Conservation (phyloP, 1,284 basidiomycete genomes). For the Heliocybe sulcata region DNA sequence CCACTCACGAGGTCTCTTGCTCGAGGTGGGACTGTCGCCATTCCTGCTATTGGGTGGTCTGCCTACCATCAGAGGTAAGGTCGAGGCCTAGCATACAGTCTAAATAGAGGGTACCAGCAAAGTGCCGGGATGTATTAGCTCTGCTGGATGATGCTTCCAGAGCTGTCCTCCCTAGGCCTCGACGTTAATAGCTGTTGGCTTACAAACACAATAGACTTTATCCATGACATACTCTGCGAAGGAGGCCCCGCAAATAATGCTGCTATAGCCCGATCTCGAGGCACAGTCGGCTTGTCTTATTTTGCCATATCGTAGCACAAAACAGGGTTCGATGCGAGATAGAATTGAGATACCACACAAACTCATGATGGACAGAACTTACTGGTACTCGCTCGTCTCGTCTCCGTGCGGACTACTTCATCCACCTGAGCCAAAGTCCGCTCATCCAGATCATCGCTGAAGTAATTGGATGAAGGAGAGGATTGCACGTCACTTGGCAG, state of each 20-base stretch:
- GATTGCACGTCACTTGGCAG: not conserved
- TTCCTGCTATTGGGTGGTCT: not conserved
- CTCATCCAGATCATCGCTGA: slow-evolving; percentile 20
- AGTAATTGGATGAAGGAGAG: slow-evolving; percentile 13
- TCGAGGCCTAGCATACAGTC: not conserved
- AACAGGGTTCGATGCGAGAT: not conserved
- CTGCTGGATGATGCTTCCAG: not conserved
- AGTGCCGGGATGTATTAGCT: not conserved
- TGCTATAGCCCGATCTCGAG: no score
- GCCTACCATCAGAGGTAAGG: not conserved
- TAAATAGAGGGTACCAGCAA: not conserved
- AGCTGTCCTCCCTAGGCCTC: not conserved
- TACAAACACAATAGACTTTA: no score
- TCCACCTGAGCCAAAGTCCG: slow-evolving; percentile 14
- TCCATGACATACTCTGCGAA: no score
- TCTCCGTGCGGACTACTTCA: slow-evolving; percentile 10
- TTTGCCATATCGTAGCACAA: no score
- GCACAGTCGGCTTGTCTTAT: no score
- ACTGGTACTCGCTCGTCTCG: not conserved
- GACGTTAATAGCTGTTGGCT: not conserved
- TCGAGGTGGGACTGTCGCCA: not conserved
- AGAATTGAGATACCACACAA: not conserved
- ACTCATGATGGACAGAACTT: not conserved
- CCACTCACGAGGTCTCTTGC: no score
- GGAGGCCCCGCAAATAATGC: no score